Evolutionary conservation across 75 land plant genomes (phyloP).

Genomic region (Sequoia sempervirens): DNA sequence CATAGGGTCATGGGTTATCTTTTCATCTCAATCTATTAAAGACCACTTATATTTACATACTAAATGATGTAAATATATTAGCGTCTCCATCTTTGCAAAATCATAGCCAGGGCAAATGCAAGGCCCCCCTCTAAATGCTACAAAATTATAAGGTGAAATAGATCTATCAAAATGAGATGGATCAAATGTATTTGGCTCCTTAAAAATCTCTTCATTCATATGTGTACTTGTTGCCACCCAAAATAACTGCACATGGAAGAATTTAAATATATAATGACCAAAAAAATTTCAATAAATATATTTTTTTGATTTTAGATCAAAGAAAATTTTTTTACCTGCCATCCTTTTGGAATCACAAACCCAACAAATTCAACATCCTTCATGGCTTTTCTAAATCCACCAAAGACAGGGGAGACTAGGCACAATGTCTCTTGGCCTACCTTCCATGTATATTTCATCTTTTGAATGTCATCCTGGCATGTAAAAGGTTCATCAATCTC

Average conservation of each 20-base stretch:
- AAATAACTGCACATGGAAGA: slow-evolving; percentile 16
- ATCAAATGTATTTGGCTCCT: slow-evolving; percentile 53
- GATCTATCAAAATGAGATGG: slow-evolving; percentile 45
- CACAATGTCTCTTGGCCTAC: slow-evolving; percentile 61
- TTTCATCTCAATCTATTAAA: slow-evolving; percentile 23
- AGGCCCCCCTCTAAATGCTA: slow-evolving; percentile 70
- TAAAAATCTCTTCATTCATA: slow-evolving; percentile 28
- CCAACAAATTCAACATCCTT: slow-evolving; percentile 50
- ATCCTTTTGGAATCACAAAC: slow-evolving; percentile 58
- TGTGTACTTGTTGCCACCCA: slow-evolving; percentile 44
- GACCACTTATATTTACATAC: slow-evolving; percentile 41
- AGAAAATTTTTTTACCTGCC: slow-evolving; percentile 39
- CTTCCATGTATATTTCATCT: slow-evolving; percentile 77
- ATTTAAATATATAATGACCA: not conserved
- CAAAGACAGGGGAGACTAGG: slow-evolving; percentile 39
- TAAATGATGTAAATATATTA: slow-evolving; percentile 43
- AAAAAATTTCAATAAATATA: too few species aligned
- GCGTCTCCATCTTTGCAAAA: slow-evolving; percentile 54
- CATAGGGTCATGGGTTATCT: slow-evolving; percentile 5
- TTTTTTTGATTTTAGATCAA: not conserved
- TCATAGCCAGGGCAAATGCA: slow-evolving; percentile 57
- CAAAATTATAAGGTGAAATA: slow-evolving; percentile 38
- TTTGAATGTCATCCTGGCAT: slow-evolving; percentile 59
- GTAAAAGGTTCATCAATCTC: slow-evolving; percentile 26
- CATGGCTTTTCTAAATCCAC: slow-evolving; percentile 45